Base-by-base conservation (phyloP, 768 basidiomycete species). In the Phaeolepiota aurea region DNA sequence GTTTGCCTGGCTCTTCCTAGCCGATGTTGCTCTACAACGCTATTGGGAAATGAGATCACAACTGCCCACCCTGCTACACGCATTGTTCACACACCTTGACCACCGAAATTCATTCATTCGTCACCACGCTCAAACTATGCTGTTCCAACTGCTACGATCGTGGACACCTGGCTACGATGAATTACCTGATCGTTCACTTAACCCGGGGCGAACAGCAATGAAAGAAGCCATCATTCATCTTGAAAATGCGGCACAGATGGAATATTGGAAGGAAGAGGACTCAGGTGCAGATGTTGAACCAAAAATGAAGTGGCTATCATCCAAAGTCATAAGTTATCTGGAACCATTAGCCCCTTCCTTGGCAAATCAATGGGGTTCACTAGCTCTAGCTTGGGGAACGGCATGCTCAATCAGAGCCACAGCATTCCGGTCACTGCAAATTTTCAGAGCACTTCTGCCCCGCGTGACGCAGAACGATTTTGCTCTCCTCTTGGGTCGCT, bases 381-480 rank as follows among this genome's bases (percentile, higher is more conserved):
- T 91, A 20, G 85, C 87, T 7, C 62, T 96, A 43, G 63, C 69
- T 20, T 96, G 93, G 82, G 84, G 88, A 3, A 91, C 89, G 10
- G 71, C 82, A 1, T 94, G 90, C 52, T 84, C 87, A 12, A 88
- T 90, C 45, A 79, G 89, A 35, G 78, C 80, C 28, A 79, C 81
- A 14, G 90, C 93, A 2, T 88, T 87, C 62, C 76, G 91, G 21
- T 93, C 91, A 7, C 66, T 96, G 44, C 92, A 96, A 56, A 68
- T 91, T n/a, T 91, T 88, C 61, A 81, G 89, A 25, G 77, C 84
- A 1, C 65, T 96, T 15, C 75, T 79, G 54, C 84, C 89, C 0
- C 67, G 72, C 19, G 72, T 89, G 30, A 79, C 77, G 39, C 76
- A 80, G 42, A 62, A 70, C 5, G 82, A 87, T 57, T 69, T 96